Base-by-base conservation (phyloP, 1,284 basidiomycete species). In the Ustilago cynodontis region DNA sequence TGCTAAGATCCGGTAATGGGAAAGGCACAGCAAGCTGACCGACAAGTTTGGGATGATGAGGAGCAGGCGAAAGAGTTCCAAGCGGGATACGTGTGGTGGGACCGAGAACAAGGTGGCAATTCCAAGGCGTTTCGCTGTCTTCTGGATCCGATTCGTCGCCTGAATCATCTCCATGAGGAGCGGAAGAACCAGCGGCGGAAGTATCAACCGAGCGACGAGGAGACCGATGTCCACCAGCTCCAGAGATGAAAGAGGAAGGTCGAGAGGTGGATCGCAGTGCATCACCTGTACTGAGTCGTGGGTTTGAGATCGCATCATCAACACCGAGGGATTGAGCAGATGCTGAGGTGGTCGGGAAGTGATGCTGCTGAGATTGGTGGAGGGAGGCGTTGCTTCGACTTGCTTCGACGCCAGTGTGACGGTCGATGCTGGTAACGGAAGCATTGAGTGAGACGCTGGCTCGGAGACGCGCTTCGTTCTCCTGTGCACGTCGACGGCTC, bases 21-120 rank as follows among this genome's bases (percentile, higher is more conserved):
- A 92, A 94, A 10, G 95, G 94, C 55, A 97, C 90, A 84, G 94
- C 93, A 66, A 98, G 89, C 87, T 95, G 91, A 37, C 92, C 93
- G 31, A 98, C 92, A 20, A 98, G 92, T 85, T 96, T 95, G 8
- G 96, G 96, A 86, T 98, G 96, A 86, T 98, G 94, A 18, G 95
- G 95, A 1, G 95, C 95, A 7, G 95, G 96, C n/a, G 67, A 64
- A 16, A 85, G 67, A 13, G 77, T 77, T 3, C 95, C 94, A n/a
- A 85, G 65, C 11, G 83, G 83, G 49, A 85, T 83, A n/a, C 82
- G 78, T 11, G 81, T 83, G 13, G 54, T 59, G 1, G 80, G 71
- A 1, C 81, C 78, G 54, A 88, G 87, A 1, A 89, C 86, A 13
- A 87, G 83, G 50, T 83, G 83, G 84, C 95, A 98, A 47, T 91